Evolutionary conservation across 768 basidiomycete genomes (phyloP).

Genomic region (Lentinula aciculospora): DNA sequence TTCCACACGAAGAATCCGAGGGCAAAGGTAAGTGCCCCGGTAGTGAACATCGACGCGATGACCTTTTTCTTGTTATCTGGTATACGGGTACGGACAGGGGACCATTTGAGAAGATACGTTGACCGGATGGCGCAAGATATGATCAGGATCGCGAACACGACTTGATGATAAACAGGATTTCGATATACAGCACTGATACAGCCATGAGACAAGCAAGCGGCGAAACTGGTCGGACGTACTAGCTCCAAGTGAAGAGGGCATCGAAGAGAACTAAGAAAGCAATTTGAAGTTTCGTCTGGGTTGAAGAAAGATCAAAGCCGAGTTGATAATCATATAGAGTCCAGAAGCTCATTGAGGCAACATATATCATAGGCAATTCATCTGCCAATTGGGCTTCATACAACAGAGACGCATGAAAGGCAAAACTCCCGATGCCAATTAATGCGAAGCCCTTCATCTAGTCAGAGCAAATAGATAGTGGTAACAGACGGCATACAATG

Average conservation of each 20-base stretch:
- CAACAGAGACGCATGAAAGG: conserved; percentile 73
- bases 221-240: conserved; percentile 43
- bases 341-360: conserved; percentile 54
- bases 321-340: conserved; percentile 53
- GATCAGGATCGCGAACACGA: conserved; percentile 61
- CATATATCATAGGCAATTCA: conserved; percentile 80
- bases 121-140: conserved; percentile 42
- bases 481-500: conserved; percentile 22
- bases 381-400: conserved; percentile 78
- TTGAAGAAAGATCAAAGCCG: conserved; percentile 37
- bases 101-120: conserved; percentile 44
- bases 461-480: background rate
- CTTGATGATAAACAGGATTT: conserved; percentile 78
- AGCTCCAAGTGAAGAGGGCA: conserved; percentile 61
- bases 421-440: conserved; percentile 72
- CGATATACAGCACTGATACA: conserved; percentile 51
- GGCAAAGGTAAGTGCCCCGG: conserved; percentile 51
- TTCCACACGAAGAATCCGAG: conserved; percentile 76
- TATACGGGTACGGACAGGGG: conserved; percentile 31
- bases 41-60: conserved; percentile 41
- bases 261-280: conserved; percentile 41
- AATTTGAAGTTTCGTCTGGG: conserved; percentile 34
- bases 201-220: background rate
- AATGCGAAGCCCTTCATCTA: conserved; percentile 51
- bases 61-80: conserved; percentile 33